Evolutionary conservation across 2,329 filamentous ascomycete genomes (phyloP).

Genomic region (Colletotrichum aenigma): DNA sequence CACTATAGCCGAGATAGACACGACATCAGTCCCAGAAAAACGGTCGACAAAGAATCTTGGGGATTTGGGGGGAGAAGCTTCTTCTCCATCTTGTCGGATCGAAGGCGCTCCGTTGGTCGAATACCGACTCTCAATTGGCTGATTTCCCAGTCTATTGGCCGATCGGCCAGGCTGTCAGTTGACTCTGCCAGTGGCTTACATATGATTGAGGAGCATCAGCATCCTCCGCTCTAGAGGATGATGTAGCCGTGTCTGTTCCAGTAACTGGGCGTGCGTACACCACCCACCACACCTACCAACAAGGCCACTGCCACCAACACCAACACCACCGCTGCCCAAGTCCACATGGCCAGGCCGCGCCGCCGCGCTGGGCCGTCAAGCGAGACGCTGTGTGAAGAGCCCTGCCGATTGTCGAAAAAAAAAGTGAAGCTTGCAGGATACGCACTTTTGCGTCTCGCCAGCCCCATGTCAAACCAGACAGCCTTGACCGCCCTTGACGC

Average conservation of each 20-base stretch:
- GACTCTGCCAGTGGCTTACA: not conserved
- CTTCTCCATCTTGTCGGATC: not conserved
- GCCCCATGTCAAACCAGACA: not conserved
- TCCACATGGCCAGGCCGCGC: not conserved
- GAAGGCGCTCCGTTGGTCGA: not conserved
- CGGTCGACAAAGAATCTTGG: not conserved
- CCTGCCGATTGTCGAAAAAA: slow-evolving; percentile 2
- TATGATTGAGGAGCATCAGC: slow-evolving; percentile 1
- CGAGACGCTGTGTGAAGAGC: not conserved
- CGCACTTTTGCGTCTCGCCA: not conserved
- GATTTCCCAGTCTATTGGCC: not conserved
- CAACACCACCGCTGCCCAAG: not conserved
- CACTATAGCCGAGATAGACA: not conserved
- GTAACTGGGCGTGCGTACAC: slow-evolving; percentile 17
- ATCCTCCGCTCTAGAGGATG: slow-evolving; percentile 3
- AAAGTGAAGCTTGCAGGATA: slow-evolving; percentile 10
- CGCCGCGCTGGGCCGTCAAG: not conserved
- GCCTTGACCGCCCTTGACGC: not conserved
- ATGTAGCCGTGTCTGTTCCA: slow-evolving; percentile 12
- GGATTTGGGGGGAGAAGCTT: not conserved
- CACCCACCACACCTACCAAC: not conserved
- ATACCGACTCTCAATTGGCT: not conserved
- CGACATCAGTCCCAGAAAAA: not conserved
- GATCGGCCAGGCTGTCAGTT: not conserved
- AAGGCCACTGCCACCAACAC: not conserved